Evolutionary conservation across 2,329 filamentous ascomycete species (phyloP), one percentile per base, ranked within the genome.

Genomic region (Didymella glomerata): DNA sequence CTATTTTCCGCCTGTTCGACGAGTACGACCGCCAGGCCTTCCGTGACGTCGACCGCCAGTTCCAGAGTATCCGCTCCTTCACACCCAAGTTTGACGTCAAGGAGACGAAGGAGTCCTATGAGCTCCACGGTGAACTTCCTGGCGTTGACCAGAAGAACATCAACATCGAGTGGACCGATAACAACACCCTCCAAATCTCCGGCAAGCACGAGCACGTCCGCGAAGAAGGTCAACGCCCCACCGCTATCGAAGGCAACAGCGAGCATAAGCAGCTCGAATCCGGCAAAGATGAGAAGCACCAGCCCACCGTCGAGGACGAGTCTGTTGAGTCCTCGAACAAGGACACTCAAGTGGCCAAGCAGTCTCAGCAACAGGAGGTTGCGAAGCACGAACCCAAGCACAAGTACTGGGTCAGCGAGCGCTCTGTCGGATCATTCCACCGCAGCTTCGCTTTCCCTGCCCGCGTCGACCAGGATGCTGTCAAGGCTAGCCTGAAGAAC

Each of bases 81-180:
- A 84, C 86, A 57, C 91, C 91, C 54, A 90, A 88, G 78, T 94
- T 94, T 72, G 91, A 94, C 70, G 83, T 93, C 62, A 88, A 86
- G 75, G 91, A 95, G 80, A 85, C 84, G 13, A 84, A 84, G 61
- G 78, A 86, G 6, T 76, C 81, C 63, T 94, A 92, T 73, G 88
- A 94, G 78, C 88, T 94, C 20, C 87, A 93, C 69, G 91, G 91
- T 69, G 91, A 94, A 77, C 86, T 94, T 6, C 88, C 91, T 0
- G 91, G 91, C 54, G 82, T 93, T 68, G 85, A 85, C 63, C 90
- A 91, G 79, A 87, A 91, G 68, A 82, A 93, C 70, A 81, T 95
- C 71, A 81, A 84, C 73, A 90, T 94, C 73, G 90, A 94, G 73
- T 94, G 93, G 82, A 88, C 86, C 58, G 90, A 94, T 73, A 82